A percentile compares a stretch with the other conserved stretches of the same genome.
Evolutionary conservation across 1,139 yeast genomes (phyloP).

Genomic region (Arxiozyma bovina): DNA sequence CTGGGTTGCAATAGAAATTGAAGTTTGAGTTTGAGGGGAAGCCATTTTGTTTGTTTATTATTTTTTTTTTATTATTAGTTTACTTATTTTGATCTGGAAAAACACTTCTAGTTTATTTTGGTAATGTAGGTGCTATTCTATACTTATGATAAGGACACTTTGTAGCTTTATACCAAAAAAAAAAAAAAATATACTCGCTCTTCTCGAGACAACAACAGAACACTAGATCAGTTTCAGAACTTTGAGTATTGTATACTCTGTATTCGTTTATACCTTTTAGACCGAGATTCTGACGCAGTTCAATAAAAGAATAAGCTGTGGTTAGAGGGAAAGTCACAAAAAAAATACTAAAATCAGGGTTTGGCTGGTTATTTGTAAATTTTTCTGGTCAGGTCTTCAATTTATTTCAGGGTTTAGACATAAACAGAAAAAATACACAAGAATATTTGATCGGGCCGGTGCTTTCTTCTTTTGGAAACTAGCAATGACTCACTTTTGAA

Average conservation of each 20-base stretch:
- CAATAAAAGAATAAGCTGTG: background rate
- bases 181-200: no score
- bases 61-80: no score
- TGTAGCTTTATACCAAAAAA: no score
- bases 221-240: background rate
- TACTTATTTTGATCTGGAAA: no score
- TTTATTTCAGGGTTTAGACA: background rate
- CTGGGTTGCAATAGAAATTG: conserved; percentile 27
- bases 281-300: background rate
- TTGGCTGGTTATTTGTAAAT: no score
- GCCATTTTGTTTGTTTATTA: background rate
- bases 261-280: no score
- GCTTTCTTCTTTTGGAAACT: background rate
- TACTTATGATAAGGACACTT: no score
- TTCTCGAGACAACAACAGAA: background rate
- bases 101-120: background rate
- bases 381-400: no score
- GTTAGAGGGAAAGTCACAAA: no score
- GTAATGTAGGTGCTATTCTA: background rate
- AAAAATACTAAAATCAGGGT: no score
- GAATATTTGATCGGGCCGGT: background rate
- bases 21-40: no score
- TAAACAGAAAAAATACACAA: no score
- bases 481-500: background rate
- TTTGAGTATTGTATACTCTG: background rate